Percentiles rank a stretch among this genome's conserved stretches.
phyloP scores from a whole-genome alignment of 108 stramenopile genomes.

The Cylindrotheca closterium region DNA sequence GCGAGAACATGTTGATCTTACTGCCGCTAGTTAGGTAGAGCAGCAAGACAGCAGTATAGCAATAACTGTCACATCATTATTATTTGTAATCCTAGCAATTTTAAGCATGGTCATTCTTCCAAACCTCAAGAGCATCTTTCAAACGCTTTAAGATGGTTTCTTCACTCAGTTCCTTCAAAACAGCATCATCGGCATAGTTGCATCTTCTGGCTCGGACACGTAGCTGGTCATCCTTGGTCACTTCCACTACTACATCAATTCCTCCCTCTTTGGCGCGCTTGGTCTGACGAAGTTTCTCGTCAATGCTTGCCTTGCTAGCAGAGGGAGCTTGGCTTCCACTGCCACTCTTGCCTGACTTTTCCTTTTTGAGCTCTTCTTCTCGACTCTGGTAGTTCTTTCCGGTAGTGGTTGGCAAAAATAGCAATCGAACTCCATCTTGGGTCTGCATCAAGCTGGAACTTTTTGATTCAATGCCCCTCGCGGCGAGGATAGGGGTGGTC shows the following conservation, averaged over 20 bases:
- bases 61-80: no score
- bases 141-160: constrained; percentile 64
- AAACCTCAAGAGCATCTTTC: constrained; percentile 59
- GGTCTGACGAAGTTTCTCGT: constrained; percentile 4
- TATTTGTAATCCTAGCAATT: no score
- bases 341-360: constrained; percentile 10
- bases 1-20: no score
- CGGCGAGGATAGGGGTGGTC: constrained; percentile 68
- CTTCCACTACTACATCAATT: constrained; percentile 74
- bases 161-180: constrained; percentile 81
- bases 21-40: no score
- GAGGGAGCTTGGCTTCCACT: constrained; percentile 1
- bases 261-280: constrained; percentile 64
- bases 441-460: constrained; percentile 2
- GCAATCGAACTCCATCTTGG: constrained; percentile 54
- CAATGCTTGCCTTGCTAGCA: constrained; percentile 1
- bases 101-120: constrained; percentile 48
- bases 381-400: constrained; percentile 64
- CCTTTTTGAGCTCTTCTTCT: constrained; percentile 59
- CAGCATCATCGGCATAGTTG: constrained; percentile 68
- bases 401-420: constrained; percentile 73
- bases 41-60: no score
- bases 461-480: constrained; percentile 12
- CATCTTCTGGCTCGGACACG: constrained; percentile 78
- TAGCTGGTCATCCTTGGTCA: constrained; percentile 35